phyloP scores from a whole-genome alignment of 2,329 filamentous ascomycete species.

The Fragosphaeria purpurea region DNA sequence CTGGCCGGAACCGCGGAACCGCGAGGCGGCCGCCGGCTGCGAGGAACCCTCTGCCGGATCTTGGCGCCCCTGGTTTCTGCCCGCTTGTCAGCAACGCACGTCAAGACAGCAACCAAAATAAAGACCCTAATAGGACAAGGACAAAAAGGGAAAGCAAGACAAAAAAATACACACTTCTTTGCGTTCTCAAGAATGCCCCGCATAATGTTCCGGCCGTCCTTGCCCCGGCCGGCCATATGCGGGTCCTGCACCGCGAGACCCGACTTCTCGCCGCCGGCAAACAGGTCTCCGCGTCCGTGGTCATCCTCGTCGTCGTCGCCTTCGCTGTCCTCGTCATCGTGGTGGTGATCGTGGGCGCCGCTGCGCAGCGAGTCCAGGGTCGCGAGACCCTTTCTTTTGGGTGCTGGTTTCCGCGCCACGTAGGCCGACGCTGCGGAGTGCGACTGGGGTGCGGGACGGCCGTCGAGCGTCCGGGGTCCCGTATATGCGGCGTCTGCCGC shows the following conservation, averaged over 20 bases:
- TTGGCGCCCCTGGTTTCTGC: background rate
- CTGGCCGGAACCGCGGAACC: constrained; percentile 61
- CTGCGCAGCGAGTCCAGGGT: constrained; percentile 48
- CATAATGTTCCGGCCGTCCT: constrained; percentile 45
- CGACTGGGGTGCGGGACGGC: constrained; percentile 43
- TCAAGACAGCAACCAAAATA: too few species aligned
- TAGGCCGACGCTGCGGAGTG: constrained; percentile 21
- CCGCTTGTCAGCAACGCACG: background rate
- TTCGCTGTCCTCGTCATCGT: constrained; percentile 51
- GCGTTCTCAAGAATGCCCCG: constrained; percentile 56
- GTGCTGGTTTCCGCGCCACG: constrained; percentile 25
- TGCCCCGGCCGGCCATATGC: constrained; percentile 21
- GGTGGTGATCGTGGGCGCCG: constrained; percentile 38
- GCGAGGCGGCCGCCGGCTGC: constrained; percentile 25
- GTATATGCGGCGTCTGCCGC: constrained; percentile 38
- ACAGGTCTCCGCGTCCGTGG: constrained; percentile 56
- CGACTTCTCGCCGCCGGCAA: constrained; percentile 80
- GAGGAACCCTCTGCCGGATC: constrained; percentile 38
- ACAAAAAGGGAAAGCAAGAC: background rate
- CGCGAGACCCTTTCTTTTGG: constrained; percentile 50
- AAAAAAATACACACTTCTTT: constrained; percentile 38
- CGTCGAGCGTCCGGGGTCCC: constrained; percentile 53
- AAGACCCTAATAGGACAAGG: constrained; percentile 8
- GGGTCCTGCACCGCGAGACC: constrained; percentile 59
- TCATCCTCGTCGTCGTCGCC: constrained; percentile 46